A percentile compares a stretch with the other conserved stretches of the same genome.
phyloP scores from a whole-genome alignment of 2,329 filamentous ascomycete species.

The Stachybotrys chlorohalonatus region DNA sequence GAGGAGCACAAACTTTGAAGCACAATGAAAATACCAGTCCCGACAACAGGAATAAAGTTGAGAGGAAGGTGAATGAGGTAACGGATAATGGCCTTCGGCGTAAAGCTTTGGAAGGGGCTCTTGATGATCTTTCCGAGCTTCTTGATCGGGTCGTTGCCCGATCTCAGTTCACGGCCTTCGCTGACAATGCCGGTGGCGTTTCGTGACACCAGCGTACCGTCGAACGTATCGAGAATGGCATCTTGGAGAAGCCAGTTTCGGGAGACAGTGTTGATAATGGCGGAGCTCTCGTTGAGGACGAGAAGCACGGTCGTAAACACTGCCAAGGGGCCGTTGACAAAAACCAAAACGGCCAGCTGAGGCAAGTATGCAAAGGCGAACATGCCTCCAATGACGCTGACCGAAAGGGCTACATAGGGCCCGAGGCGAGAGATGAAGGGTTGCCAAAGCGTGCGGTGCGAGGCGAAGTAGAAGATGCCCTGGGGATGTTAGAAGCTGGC shows the following conservation, averaged over 20 bases:
- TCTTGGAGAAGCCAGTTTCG: slow-evolving; percentile 73
- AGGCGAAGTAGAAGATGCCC: slow-evolving; percentile 52
- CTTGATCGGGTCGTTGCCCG: slow-evolving; percentile 46
- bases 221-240: slow-evolving; percentile 80
- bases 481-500: slow-evolving; percentile 14
- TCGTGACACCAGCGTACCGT: slow-evolving; percentile 54
- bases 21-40: slow-evolving; percentile 70
- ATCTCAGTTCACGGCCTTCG: slow-evolving; percentile 64
- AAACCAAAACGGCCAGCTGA: slow-evolving; percentile 71
- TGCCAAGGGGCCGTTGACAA: slow-evolving; percentile 77
- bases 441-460: slow-evolving; percentile 47
- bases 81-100: slow-evolving; percentile 56
- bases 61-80: slow-evolving; percentile 82
- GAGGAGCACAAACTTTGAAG: slow-evolving; percentile 50
- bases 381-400: slow-evolving; percentile 68
- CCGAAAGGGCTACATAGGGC: slow-evolving; percentile 60
- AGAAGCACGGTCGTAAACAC: slow-evolving; percentile 64
- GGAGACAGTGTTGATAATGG: slow-evolving; percentile 46
- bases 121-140: slow-evolving; percentile 50
- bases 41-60: slow-evolving; percentile 87
- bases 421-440: slow-evolving; percentile 46
- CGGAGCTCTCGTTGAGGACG: slow-evolving; percentile 53
- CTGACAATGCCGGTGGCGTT: slow-evolving; percentile 54
- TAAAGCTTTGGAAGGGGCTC: slow-evolving; percentile 47
- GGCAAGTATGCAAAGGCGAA: slow-evolving; percentile 82